Percentiles rank a stretch among this genome's conserved stretches.
Evolutionary conservation across 495 filamentous ascomycete species (phyloP).

Genomic region (Lindgomyces ingoldianus): DNA sequence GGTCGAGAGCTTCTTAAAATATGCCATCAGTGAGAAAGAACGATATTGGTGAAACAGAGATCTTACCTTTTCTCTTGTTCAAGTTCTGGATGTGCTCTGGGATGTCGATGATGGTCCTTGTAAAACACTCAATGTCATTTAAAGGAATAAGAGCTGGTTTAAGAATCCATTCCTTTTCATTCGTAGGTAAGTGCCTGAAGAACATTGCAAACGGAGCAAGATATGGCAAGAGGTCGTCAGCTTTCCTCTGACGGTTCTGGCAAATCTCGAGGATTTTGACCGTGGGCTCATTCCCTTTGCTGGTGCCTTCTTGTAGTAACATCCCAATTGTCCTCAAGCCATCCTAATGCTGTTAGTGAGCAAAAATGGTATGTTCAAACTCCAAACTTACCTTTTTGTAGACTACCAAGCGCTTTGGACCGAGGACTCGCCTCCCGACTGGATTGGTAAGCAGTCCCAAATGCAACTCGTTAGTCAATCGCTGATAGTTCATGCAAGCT

Average conservation of each 20-base stretch:
- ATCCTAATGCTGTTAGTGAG: constrained; percentile 55
- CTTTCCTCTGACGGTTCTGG: constrained; percentile 62
- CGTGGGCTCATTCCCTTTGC: constrained; percentile 59
- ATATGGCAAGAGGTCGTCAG: constrained; percentile 79
- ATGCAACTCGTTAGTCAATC: constrained; percentile 72
- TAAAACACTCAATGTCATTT: constrained; percentile 77
- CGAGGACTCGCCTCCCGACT: constrained; percentile 76
- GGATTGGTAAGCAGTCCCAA: constrained; percentile 69
- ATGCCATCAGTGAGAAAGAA: constrained; percentile 14
- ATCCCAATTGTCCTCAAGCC: constrained; percentile 78
- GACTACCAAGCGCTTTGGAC: constrained; percentile 70
- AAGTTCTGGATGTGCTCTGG: constrained; percentile 24
- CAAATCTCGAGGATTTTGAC: constrained; percentile 78
- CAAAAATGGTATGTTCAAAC: not conserved
- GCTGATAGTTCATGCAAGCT: constrained; percentile 74
- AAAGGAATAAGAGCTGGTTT: constrained; percentile 67
- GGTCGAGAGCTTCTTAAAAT: constrained; percentile 45
- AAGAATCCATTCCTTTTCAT: constrained; percentile 56
- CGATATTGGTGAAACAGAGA: constrained; percentile 13
- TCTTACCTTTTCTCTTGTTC: constrained; percentile 30
- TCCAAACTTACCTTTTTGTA: constrained; percentile 58
- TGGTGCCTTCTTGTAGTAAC: constrained; percentile 71
- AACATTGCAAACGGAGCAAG: constrained; percentile 63
- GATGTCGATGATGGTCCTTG: constrained; percentile 67
- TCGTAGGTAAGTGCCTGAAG: constrained; percentile 60